phyloP scores from a whole-genome alignment of 2,329 filamentous ascomycete genomes.

The Aureobasidium vineae region DNA sequence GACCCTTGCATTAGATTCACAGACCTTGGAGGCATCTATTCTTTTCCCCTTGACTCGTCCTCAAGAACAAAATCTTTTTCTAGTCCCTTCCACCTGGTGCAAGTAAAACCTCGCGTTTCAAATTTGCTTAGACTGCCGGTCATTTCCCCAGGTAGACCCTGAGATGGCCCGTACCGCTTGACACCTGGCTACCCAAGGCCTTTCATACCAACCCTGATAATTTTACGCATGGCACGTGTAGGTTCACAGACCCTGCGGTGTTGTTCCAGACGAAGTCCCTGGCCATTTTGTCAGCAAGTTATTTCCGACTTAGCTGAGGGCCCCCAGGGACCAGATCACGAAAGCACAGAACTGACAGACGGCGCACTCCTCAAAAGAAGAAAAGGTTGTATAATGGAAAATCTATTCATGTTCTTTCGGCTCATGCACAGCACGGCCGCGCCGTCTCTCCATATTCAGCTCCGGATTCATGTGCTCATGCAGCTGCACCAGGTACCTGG shows the following conservation, averaged over 20 bases:
- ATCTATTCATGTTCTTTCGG: neutral
- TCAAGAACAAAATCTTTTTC: conserved; percentile 7
- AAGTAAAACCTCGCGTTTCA: conserved; percentile 16
- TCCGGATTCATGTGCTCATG: neutral
- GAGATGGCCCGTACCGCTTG: conserved; percentile 23
- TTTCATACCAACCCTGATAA: conserved; percentile 4
- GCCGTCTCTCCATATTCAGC: neutral
- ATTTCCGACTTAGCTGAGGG: conserved; percentile 1
- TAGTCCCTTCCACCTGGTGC: neutral
- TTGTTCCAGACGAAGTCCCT: neutral
- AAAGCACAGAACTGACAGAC: neutral
- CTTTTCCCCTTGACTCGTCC: neutral
- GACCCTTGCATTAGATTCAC: neutral
- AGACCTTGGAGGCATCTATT: neutral
- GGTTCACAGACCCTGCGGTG: conserved; percentile 12
- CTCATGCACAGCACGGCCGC: conserved; percentile 4
- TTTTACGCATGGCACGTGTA: conserved; percentile 20
- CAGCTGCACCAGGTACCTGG: conserved; percentile 18
- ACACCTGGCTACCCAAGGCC: conserved; percentile 15
- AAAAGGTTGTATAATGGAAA: neutral
- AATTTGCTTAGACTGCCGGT: neutral
- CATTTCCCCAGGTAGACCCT: conserved; percentile 24
- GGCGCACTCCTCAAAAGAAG: neutral
- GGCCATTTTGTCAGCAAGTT: neutral
- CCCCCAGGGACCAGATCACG: neutral